These are phyloP conservation scores for Mycena sp. DNA, from an alignment of 1,284 basidiomycete genomes.

Conservation along the genomic window DNA sequence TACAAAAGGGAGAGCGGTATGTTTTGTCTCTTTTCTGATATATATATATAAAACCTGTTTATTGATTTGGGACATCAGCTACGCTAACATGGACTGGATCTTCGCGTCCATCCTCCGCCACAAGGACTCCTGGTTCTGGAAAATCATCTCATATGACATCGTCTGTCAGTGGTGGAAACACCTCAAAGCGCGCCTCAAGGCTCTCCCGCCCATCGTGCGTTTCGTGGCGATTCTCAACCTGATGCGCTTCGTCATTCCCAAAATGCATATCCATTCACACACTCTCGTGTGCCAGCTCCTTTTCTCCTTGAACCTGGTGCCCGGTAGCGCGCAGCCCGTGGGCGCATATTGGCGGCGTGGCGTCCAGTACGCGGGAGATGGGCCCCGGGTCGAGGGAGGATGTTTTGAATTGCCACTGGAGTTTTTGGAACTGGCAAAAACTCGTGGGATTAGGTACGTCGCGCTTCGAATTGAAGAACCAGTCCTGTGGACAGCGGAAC, in stretches of 20 bases:
- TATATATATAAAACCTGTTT: neutral
- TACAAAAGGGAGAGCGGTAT: conserved; percentile 26
- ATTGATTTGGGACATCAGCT: too few relatives aligned
- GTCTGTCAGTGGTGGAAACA: conserved; percentile 30
- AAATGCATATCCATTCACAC: conserved; percentile 35
- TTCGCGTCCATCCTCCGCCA: conserved; percentile 6
- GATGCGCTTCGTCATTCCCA: conserved; percentile 23
- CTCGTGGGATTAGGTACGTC: conserved; percentile 25
- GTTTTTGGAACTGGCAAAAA: conserved; percentile 42
- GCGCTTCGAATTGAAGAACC: neutral
- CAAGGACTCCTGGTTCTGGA: neutral
- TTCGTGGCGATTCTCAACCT: neutral
- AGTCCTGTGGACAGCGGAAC: neutral
- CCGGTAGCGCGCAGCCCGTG: conserved; percentile 32
- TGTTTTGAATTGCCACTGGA: conserved; percentile 42
- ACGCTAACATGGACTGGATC: conserved; percentile 22
- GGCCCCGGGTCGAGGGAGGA: conserved; percentile 28
- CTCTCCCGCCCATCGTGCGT: neutral
- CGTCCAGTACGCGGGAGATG: conserved; percentile 40
- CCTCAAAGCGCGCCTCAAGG: conserved; percentile 1
- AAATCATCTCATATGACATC: conserved; percentile 33
- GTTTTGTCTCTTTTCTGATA: neutral
- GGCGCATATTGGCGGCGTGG: conserved; percentile 24
- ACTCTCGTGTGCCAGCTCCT: neutral
- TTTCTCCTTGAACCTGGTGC: conserved; percentile 30